Percentiles rank a stretch among this genome's conserved stretches.
phyloP scores from a whole-genome alignment of 345 rosid species.

The Noccaea caerulescens region DNA sequence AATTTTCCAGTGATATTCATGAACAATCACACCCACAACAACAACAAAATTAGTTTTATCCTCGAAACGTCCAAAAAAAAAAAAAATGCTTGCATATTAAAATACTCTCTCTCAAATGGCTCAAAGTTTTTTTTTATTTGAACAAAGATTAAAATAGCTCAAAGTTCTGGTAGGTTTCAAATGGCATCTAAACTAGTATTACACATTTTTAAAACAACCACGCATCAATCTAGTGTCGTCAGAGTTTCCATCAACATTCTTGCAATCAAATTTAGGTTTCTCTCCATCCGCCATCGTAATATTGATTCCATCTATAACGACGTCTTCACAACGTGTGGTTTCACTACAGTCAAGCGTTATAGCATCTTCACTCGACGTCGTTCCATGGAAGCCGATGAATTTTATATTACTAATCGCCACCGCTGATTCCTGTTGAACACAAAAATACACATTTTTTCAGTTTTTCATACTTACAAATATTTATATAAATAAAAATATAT shows the following conservation, averaged over 20 bases:
- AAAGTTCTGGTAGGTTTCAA: too few species aligned
- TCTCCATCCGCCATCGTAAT: slow-evolving; percentile 28
- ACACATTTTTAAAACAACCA: not conserved
- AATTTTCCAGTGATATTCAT: too few species aligned
- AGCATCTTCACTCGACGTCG: slow-evolving; percentile 14
- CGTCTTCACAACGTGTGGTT: slow-evolving; percentile 20
- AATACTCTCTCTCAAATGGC: too few species aligned
- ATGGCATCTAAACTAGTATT: too few species aligned
- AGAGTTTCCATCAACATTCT: slow-evolving; percentile 35
- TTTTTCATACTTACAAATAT: too few species aligned
- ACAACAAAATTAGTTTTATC: too few species aligned
- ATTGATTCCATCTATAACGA: slow-evolving; percentile 30
- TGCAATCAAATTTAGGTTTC: slow-evolving; percentile 14
- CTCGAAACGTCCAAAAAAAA: too few species aligned
- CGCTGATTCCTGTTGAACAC: slow-evolving; percentile 24
- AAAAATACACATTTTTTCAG: not conserved
- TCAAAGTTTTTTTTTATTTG: too few species aligned
- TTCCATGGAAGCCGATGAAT: slow-evolving; percentile 26
- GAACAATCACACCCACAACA: too few species aligned
- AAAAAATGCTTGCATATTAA: too few species aligned
- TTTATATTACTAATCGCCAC: slow-evolving; percentile 33
- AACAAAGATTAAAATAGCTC: too few species aligned
- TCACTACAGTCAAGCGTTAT: slow-evolving; percentile 31
- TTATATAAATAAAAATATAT: too few species aligned
- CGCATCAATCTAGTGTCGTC: slow-evolving; percentile 18